Evolutionary conservation across 208 protist genomes (phyloP).

Genomic region (Blechomonas ayalai): DNA sequence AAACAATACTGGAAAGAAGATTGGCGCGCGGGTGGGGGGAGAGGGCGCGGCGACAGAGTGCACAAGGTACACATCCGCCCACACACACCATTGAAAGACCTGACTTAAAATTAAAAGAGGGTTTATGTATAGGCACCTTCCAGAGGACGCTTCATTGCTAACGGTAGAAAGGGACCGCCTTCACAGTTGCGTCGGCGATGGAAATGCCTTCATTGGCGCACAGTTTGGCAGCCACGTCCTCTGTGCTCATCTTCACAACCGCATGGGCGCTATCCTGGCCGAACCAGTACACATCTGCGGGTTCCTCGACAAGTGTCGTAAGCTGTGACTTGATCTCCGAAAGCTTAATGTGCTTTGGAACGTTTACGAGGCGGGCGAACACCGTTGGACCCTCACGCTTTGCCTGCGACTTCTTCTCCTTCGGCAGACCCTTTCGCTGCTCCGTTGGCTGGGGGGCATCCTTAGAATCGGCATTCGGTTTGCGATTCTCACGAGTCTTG

Average conservation of each 20-base stretch:
- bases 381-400: slow-evolving; percentile 14
- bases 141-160: slow-evolving; percentile 5
- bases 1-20: slow-evolving; percentile 1
- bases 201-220: slow-evolving; percentile 11
- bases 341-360: slow-evolving; percentile 55
- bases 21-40: too few relatives aligned
- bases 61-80: background rate
- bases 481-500: slow-evolving; percentile 10
- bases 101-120: too few relatives aligned
- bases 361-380: slow-evolving; percentile 34
- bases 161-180: slow-evolving; percentile 16
- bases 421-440: background rate
- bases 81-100: too few relatives aligned
- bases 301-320: slow-evolving; percentile 7
- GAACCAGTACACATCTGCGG: slow-evolving; percentile 62
- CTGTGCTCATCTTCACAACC: slow-evolving; percentile 34
- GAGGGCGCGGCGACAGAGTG: background rate
- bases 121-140: too few relatives aligned
- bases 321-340: slow-evolving; percentile 51
- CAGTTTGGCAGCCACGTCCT: slow-evolving; percentile 16
- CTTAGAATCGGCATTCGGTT: background rate
- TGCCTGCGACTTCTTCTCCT: slow-evolving; percentile 1
- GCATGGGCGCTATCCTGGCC: slow-evolving; percentile 44
- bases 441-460: background rate
- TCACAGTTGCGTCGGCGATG: slow-evolving; percentile 18